Evolutionary conservation across 2,329 filamentous ascomycete species (phyloP), one percentile per base, ranked within the genome.

Genomic region (Graphilbum sp.): DNA sequence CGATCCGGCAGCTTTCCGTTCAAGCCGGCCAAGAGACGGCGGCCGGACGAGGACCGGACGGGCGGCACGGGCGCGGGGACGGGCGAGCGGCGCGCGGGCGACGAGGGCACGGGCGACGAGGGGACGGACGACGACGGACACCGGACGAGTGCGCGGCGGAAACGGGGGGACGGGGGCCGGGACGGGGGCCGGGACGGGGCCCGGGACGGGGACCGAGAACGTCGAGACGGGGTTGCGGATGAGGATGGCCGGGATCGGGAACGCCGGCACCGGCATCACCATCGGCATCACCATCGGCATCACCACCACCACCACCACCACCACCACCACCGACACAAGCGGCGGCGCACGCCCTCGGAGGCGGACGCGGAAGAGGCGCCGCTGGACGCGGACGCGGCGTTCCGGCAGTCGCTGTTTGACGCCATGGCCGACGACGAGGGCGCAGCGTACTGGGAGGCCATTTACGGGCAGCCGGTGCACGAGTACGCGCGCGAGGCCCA

Each of bases 361-460:
- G 34, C 15, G 6, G 39, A 43, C 27, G 37, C 30, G 2, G 39
- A 46, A 0, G 63, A 72, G 42, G 65, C 66, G 0, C 54, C 62
- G 1, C 62, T 82, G 15, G 72, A 80, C 47, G 68, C 83, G 0
- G 77, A 85, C 31, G 64, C 69, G 0, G 85, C 88, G 1, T 98
- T 98, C 55, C 78, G 84, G 23, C 84, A 93, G 56, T 94, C 86
- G 1, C 75, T 98, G 5, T 96, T 96, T 60, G 90, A 98, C 56
- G 90, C 90, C 24, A 79, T 98, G 58, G 88, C 86, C 29, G 90
- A 98, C 57, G 88, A 96, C 53, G 90, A 98, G 59, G 90, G 88
- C 34, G 90, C 90, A 2, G 72, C 76, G 8, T 98, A 90, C 61
- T 98, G 90, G 90, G 80, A 95, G 55, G 74, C 75, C 15, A 83